These are phyloP conservation scores for Penicillium argentinense DNA, from an alignment of 495 filamentous ascomycete species.

Conservation along the genomic window DNA sequence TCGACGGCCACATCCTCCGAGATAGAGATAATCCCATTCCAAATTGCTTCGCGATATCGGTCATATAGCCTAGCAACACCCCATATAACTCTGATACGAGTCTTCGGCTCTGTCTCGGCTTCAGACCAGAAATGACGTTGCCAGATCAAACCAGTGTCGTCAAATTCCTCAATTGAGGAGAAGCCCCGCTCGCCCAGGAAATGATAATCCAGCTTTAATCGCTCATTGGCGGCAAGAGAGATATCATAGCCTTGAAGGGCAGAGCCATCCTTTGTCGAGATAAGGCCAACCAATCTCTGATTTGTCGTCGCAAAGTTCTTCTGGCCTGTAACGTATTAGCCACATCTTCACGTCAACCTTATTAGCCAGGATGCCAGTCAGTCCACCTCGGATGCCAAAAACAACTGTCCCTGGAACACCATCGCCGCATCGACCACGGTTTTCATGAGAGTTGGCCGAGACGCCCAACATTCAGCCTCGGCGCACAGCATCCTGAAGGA, in stretches of 20 bases:
- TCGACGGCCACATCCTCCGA: background rate
- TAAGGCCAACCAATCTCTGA: conserved; percentile 23
- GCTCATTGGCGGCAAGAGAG: background rate
- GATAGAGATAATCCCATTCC: conserved; percentile 15
- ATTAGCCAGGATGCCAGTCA: conserved; percentile 19
- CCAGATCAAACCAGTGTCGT: conserved; percentile 17
- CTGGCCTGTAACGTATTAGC: conserved; percentile 18
- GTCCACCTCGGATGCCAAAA: conserved; percentile 22
- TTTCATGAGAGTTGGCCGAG: conserved; percentile 23
- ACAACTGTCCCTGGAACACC: conserved; percentile 24
- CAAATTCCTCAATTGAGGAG: conserved; percentile 25
- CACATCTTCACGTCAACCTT: conserved; percentile 13
- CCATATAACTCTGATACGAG: conserved; percentile 18
- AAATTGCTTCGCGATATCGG: conserved; percentile 25
- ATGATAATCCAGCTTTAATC: conserved; percentile 16
- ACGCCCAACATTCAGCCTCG: conserved; percentile 24
- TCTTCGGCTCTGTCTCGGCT: conserved; percentile 6
- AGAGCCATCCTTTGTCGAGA: background rate
- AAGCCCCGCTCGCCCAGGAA: conserved; percentile 22
- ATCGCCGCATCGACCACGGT: conserved; percentile 24
- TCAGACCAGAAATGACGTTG: conserved; percentile 16
- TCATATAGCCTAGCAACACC: conserved; percentile 23
- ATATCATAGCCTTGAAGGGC: conserved; percentile 26
- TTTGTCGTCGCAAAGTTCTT: conserved; percentile 28
- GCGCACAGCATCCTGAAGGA: conserved; percentile 17